A percentile compares a stretch with the other conserved stretches of the same genome.
Evolutionary conservation across 2,329 filamentous ascomycete species (phyloP).

Genomic region (Alternaria arbusti): DNA sequence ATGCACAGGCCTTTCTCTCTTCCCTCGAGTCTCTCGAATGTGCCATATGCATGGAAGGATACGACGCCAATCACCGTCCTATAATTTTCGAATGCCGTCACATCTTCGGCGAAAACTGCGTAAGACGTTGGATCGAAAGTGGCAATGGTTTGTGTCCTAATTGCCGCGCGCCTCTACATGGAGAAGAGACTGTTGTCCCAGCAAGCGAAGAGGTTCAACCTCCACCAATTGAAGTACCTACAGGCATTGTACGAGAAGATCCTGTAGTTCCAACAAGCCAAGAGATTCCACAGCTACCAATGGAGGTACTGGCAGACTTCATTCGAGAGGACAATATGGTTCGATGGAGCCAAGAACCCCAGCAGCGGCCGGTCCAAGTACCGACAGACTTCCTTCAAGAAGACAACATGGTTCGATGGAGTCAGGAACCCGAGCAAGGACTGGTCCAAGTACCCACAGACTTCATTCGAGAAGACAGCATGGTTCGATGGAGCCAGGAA

Average conservation of each 20-base stretch:
- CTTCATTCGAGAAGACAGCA: background rate
- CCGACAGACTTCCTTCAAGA: background rate
- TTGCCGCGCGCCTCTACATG: background rate
- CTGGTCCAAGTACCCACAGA: background rate
- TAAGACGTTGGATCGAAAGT: background rate
- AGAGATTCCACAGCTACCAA: background rate
- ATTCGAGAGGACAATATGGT: background rate
- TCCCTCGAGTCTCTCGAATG: conserved; percentile 1
- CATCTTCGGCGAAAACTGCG: conserved; percentile 1
- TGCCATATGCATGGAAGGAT: conserved; percentile 2
- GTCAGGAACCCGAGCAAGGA: background rate
- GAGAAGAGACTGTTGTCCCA: background rate
- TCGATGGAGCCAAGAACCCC: background rate
- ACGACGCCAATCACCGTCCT: background rate
- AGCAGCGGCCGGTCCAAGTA: background rate
- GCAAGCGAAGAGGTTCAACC: background rate
- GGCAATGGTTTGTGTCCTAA: background rate
- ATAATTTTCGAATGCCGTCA: conserved; percentile 1
- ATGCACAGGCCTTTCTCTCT: background rate
- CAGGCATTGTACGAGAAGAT: background rate
- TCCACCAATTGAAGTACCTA: background rate
- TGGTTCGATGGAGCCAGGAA: background rate
- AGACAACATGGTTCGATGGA: background rate
- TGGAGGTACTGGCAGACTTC: background rate
- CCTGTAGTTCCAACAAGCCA: background rate